Evolutionary conservation across 176 grass and related monocot species (phyloP).

Genomic region (Paspalum notatum): DNA sequence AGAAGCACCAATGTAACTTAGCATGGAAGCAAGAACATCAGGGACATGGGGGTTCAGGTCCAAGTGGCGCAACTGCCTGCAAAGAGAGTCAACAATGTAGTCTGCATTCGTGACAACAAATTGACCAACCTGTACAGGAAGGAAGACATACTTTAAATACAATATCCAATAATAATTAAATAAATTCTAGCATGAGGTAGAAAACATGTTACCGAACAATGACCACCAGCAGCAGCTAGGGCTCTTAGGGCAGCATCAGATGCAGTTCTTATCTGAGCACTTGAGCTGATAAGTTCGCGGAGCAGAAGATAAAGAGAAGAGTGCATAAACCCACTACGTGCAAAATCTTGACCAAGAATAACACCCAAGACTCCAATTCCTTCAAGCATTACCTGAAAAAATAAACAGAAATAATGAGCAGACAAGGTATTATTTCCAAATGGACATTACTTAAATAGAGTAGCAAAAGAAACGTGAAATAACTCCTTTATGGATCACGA

Average conservation of each 20-base stretch:
- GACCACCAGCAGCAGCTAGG: slow-evolving; percentile 67
- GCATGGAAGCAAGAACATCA: slow-evolving; percentile 90
- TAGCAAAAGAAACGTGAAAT: slow-evolving; percentile 29
- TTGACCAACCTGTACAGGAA: slow-evolving; percentile 69
- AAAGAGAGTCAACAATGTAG: slow-evolving; percentile 89
- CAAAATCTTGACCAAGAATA: slow-evolving; percentile 86
- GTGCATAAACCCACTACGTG: slow-evolving; percentile 85
- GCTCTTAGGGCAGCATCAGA: slow-evolving; percentile 81
- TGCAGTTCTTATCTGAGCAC: slow-evolving; percentile 75
- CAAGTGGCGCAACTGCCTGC: slow-evolving; percentile 83
- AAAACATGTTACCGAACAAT: slow-evolving; percentile 64
- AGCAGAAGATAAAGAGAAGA: slow-evolving; percentile 92
- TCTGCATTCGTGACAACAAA: slow-evolving; percentile 93
- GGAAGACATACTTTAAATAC: slow-evolving; percentile 32
- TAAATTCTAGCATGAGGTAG: slow-evolving; percentile 27
- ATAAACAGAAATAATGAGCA: slow-evolving; percentile 26
- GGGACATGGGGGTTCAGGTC: slow-evolving; percentile 87
- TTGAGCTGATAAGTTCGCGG: slow-evolving; percentile 80
- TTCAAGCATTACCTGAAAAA: slow-evolving; percentile 85
- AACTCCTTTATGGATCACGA: slow-evolving; percentile 34
- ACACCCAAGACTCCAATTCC: slow-evolving; percentile 87
- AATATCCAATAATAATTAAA: slow-evolving; percentile 28
- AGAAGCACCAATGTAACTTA: slow-evolving; percentile 89
- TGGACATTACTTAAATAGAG: slow-evolving; percentile 15
- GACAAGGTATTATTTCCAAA: slow-evolving; percentile 30